phyloP scores from a whole-genome alignment of 2,329 filamentous ascomycete species.

The Penicillium sp. region DNA sequence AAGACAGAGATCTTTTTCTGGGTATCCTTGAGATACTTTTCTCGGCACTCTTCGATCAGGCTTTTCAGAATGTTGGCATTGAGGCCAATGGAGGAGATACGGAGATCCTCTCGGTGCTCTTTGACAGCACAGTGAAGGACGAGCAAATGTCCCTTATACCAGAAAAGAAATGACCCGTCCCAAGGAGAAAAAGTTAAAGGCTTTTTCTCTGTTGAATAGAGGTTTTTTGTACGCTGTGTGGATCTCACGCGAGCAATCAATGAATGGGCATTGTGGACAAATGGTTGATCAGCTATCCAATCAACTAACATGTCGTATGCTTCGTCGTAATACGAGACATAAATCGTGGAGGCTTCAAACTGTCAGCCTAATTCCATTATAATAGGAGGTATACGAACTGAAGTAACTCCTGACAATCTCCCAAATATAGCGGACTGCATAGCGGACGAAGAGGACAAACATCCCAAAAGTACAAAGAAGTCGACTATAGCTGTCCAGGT shows the following conservation, averaged over 20 bases:
- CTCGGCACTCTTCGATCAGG: conserved; percentile 31
- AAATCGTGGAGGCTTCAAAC: conserved; percentile 7
- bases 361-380: conserved; percentile 11
- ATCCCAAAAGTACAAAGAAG: conserved; percentile 15
- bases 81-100: conserved; percentile 20
- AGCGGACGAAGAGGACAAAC: conserved; percentile 17
- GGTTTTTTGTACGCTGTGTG: conserved; percentile 13
- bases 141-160: conserved; percentile 26
- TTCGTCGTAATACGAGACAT: conserved; percentile 20
- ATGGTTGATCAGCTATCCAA: conserved; percentile 15
- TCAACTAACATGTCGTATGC: conserved; percentile 19
- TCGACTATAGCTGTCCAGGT: conserved; percentile 17
- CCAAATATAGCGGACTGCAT: conserved; percentile 14
- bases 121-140: conserved; percentile 20
- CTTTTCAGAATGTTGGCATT: conserved; percentile 26
- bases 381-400: conserved; percentile 14
- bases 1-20: conserved; percentile 30
- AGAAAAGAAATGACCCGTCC: conserved; percentile 21
- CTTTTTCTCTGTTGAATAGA: conserved; percentile 16
- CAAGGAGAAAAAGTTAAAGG: conserved; percentile 20
- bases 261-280: conserved; percentile 17
- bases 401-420: conserved; percentile 21
- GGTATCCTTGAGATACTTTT: conserved; percentile 30
- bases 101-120: conserved; percentile 17
- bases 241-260: conserved; percentile 11